Percentiles rank a stretch among this genome's conserved stretches.
Conservation (phyloP, 805 yeast species). For the Candida takata region DNA sequence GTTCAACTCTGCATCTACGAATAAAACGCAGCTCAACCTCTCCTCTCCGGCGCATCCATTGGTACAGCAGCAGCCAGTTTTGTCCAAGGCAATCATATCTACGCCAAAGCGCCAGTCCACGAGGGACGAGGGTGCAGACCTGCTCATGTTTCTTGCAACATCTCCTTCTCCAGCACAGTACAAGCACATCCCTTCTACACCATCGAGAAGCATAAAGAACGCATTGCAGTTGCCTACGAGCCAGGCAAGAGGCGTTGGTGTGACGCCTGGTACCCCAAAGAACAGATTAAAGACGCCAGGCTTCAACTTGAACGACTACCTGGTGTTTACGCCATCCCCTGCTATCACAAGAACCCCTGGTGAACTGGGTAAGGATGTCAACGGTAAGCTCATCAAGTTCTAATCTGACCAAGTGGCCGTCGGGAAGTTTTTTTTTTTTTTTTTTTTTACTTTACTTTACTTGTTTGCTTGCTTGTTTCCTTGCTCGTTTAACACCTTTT, state of each 20-base stretch:
- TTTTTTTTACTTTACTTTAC: no score
- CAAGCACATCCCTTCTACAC: slow-evolving; percentile 19
- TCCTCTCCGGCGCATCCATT: slow-evolving; percentile 17
- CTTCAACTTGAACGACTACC: slow-evolving; percentile 78
- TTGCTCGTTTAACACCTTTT: no score
- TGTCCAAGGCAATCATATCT: slow-evolving; percentile 12
- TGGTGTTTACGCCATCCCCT: slow-evolving; percentile 73
- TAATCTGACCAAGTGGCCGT: no score
- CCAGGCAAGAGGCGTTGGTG: slow-evolving; percentile 8
- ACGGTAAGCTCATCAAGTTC: slow-evolving; percentile 22
- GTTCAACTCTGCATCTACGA: slow-evolving; percentile 22
- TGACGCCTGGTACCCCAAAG: slow-evolving; percentile 25
- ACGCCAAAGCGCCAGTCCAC: slow-evolving; percentile 19
- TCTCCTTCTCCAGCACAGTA: slow-evolving; percentile 57
- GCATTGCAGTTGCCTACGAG: slow-evolving; percentile 12
- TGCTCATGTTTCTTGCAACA: slow-evolving; percentile 74
- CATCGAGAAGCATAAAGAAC: slow-evolving; percentile 12
- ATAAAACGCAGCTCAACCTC: slow-evolving; percentile 19
- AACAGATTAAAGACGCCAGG: slow-evolving; percentile 46
- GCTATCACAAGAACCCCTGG: slow-evolving; percentile 30
- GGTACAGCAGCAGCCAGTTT: slow-evolving; percentile 1
- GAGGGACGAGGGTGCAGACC: slow-evolving; percentile 68
- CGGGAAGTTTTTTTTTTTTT: no score
- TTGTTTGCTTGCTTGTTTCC: no score
- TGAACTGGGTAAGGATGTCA: slow-evolving; percentile 19